Percentiles rank a stretch among this genome's conserved stretches.
Conservation (phyloP, 306 rosid species). For the Psophocarpus tetragonolobus region DNA sequence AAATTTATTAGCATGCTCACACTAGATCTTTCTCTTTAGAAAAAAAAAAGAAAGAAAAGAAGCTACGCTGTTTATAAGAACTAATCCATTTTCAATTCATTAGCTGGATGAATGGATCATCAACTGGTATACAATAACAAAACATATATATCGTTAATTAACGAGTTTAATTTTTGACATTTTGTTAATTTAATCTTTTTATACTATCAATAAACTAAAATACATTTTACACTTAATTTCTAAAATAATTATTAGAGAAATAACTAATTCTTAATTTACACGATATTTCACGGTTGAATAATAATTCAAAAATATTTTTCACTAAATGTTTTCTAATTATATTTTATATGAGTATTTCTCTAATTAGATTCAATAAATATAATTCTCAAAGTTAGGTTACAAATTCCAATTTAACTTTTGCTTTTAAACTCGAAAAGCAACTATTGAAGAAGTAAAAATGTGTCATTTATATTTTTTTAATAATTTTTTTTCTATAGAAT, state of each 20-base stretch:
- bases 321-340: no score
- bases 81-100: background rate
- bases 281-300: background rate
- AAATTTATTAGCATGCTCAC: no score
- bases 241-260: background rate
- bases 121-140: background rate
- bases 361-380: background rate
- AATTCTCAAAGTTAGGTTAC: background rate
- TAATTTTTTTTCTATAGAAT: no score
- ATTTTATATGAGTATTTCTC: no score
- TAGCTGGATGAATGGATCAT: background rate
- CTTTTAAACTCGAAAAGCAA: background rate
- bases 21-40: background rate
- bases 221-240: no score
- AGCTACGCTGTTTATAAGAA: background rate
- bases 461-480: background rate
- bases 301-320: background rate
- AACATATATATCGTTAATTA: background rate
- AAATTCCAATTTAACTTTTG: background rate
- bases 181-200: no score
- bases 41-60: background rate
- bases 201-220: background rate
- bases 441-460: background rate
- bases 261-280: background rate
- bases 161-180: no score